phyloP scores from a whole-genome alignment of 2,329 filamentous ascomycete species.

The Aspergillus puulaauensis region DNA sequence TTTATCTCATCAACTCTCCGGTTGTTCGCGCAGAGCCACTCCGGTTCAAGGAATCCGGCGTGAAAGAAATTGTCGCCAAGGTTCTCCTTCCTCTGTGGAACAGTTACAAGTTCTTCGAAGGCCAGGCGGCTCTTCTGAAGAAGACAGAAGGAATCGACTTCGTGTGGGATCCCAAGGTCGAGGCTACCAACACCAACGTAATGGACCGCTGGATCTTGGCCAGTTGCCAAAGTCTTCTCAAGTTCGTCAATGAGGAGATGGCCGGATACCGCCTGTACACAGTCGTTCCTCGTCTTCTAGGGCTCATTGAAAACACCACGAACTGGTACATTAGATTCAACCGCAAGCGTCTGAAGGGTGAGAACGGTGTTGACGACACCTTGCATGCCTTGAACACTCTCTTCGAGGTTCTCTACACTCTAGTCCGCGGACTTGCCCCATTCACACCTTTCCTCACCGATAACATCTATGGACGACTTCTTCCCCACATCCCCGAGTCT shows the following conservation, averaged over 20 bases:
- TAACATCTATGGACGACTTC: constrained; percentile 82
- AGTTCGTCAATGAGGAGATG: constrained; percentile 95
- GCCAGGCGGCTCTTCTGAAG: constrained; percentile 80
- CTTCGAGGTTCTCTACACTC: constrained; percentile 88
- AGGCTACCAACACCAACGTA: constrained; percentile 78
- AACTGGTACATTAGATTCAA: constrained; percentile 99
- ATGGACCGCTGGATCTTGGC: constrained; percentile 97
- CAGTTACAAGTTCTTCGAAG: constrained; percentile 94
- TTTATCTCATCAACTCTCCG: constrained; percentile 97
- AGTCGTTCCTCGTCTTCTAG: constrained; percentile 79
- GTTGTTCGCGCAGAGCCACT: constrained; percentile 90
- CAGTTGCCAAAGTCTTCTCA: constrained; percentile 83
- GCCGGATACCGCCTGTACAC: constrained; percentile 78
- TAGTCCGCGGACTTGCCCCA: constrained; percentile 83
- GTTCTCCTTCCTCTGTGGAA: constrained; percentile 93
- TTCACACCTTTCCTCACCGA: constrained; percentile 97
- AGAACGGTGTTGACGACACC: constrained; percentile 82
- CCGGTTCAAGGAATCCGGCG: constrained; percentile 85
- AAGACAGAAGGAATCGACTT: constrained; percentile 79
- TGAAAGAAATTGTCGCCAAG: constrained; percentile 92
- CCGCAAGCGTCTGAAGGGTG: constrained; percentile 84
- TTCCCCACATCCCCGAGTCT: constrained; percentile 75
- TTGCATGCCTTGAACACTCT: constrained; percentile 88
- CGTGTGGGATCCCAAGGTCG: constrained; percentile 72
- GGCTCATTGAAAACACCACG: constrained; percentile 89